phyloP scores from a whole-genome alignment of 768 basidiomycete species.

The Mycena epipterygia region DNA sequence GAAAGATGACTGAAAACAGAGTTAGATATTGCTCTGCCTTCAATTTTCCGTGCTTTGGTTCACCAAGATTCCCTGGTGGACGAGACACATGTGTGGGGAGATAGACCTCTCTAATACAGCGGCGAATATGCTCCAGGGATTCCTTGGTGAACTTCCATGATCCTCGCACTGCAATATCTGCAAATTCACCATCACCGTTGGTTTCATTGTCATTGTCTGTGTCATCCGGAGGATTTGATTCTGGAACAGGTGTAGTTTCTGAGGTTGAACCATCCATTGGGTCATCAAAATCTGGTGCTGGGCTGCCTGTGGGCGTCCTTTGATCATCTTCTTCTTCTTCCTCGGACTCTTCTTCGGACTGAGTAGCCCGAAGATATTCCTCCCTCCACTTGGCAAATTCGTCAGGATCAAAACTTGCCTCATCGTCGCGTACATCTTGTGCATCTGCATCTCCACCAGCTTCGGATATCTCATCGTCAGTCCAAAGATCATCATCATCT shows the following conservation, averaged over 20 bases:
- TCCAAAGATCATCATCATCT: constrained; percentile 27
- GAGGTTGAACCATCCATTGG: constrained; percentile 19
- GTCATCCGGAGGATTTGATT: constrained; percentile 5
- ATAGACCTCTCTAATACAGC: constrained; percentile 9
- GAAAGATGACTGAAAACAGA: no score
- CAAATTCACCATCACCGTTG: constrained; percentile 17
- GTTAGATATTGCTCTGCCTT: no score
- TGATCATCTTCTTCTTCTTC: constrained; percentile 14
- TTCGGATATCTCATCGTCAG: constrained; percentile 28
- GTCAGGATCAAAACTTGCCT: neutral
- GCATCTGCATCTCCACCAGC: constrained; percentile 17
- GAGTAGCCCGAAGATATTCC: constrained; percentile 7
- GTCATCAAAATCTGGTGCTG: constrained; percentile 24
- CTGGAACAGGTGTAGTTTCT: constrained; percentile 16
- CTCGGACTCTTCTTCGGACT: constrained; percentile 4
- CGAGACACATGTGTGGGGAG: no score
- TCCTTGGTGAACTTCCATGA: constrained; percentile 22
- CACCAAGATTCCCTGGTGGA: no score
- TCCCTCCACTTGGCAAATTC: neutral
- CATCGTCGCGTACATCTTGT: no score
- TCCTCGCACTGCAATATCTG: no score
- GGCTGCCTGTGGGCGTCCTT: constrained; percentile 10
- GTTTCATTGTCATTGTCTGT: neutral
- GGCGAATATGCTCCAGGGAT: constrained; percentile 8
- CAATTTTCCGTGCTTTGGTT: no score